Conservation (phyloP, 2,329 filamentous ascomycete species). For the Orbilia brochopaga region DNA sequence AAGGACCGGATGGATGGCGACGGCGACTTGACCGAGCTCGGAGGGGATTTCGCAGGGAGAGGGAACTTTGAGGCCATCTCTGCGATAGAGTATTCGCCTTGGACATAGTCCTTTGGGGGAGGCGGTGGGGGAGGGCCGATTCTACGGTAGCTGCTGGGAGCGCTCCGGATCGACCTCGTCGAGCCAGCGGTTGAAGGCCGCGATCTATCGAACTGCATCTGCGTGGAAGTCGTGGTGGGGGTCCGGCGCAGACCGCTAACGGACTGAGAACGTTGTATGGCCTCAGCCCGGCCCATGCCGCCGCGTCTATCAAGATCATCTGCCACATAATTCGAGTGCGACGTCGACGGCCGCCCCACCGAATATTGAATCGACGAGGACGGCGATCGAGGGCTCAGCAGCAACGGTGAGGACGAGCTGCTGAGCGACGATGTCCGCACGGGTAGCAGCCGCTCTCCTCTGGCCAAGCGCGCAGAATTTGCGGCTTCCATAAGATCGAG, state of each 20-base stretch:
- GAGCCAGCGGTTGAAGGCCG: conserved; percentile 41
- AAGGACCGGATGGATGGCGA: conserved; percentile 7
- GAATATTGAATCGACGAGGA: no score
- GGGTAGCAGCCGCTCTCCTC: conserved; percentile 22
- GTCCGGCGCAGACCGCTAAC: not conserved
- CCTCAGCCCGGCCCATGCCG: not conserved
- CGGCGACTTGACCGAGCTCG: conserved; percentile 34
- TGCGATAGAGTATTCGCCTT: conserved; percentile 34
- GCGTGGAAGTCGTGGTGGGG: not conserved
- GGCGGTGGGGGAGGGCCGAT: conserved; percentile 21
- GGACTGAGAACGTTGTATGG: not conserved
- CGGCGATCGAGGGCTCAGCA: conserved; percentile 2
- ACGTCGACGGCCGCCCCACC: no score
- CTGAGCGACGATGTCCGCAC: no score
- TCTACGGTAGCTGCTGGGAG: conserved; percentile 31
- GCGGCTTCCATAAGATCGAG: conserved; percentile 47
- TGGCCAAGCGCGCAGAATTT: conserved; percentile 29
- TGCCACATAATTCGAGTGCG: no score
- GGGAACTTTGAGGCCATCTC: conserved; percentile 42
- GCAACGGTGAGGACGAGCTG: not conserved
- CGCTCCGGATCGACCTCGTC: conserved; percentile 21
- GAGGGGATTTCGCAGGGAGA: conserved; percentile 37
- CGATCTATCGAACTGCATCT: conserved; percentile 6
- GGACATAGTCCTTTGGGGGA: conserved; percentile 30
- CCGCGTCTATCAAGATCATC: no score